Evolutionary conservation across 2,329 filamentous ascomycete species (phyloP).

Genomic region (Drechslera avenae): DNA sequence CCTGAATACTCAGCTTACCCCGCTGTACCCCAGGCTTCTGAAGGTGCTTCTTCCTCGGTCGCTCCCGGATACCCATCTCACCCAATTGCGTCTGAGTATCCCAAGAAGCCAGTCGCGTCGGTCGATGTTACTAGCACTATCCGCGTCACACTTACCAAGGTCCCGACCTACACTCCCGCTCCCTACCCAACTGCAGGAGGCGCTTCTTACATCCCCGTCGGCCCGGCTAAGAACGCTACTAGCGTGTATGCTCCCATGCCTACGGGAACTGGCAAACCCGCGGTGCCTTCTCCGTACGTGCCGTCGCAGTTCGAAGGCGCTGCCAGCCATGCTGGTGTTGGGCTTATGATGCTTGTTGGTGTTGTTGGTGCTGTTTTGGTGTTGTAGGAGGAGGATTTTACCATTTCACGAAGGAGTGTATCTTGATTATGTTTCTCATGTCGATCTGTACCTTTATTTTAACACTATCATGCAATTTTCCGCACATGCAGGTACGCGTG

Average conservation of each 20-base stretch:
- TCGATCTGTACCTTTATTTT: slow-evolving; percentile 2
- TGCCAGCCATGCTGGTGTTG: slow-evolving; percentile 30
- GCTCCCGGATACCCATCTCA: slow-evolving; percentile 1
- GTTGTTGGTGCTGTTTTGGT: slow-evolving; percentile 27
- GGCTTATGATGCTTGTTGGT: slow-evolving; percentile 24
- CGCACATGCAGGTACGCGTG: slow-evolving; percentile 3
- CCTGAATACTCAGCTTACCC: slow-evolving; percentile 11
- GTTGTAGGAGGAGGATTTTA: slow-evolving; percentile 19
- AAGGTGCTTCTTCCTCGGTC: not conserved
- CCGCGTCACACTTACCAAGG: slow-evolving; percentile 32
- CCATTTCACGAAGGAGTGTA: too few species aligned
- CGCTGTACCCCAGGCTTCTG: not conserved
- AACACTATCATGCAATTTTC: slow-evolving; percentile 3
- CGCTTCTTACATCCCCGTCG: slow-evolving; percentile 10
- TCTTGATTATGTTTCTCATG: slow-evolving; percentile 7
- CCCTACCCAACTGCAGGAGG: slow-evolving; percentile 15
- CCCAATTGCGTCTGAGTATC: slow-evolving; percentile 13
- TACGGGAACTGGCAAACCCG: slow-evolving; percentile 20
- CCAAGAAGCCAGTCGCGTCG: slow-evolving; percentile 20
- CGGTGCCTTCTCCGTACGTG: slow-evolving; percentile 17
- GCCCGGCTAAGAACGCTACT: slow-evolving; percentile 13
- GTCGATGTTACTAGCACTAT: slow-evolving; percentile 9
- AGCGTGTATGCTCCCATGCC: slow-evolving; percentile 16
- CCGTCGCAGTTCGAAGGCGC: slow-evolving; percentile 32
- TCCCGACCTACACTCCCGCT: slow-evolving; percentile 19